Conservation (phyloP, 176 grass and related monocot genomes). For the Miscanthus lutarioriparius region DNA sequence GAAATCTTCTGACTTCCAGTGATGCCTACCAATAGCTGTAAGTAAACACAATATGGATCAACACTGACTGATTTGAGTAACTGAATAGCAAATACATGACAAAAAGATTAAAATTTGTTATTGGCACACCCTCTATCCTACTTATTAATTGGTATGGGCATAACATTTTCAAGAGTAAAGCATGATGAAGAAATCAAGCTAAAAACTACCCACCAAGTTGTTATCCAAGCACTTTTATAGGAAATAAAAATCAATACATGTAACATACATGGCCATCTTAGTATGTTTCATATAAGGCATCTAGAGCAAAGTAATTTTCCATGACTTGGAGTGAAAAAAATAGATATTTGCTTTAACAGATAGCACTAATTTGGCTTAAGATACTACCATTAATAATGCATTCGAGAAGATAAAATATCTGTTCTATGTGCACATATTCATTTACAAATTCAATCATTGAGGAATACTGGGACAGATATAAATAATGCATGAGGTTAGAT, state of each 20-base stretch:
- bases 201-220: not conserved
- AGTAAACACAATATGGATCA: conserved; percentile 28
- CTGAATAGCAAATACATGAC: not conserved
- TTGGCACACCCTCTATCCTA: not conserved
- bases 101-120: not conserved
- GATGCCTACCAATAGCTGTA: conserved; percentile 71
- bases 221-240: not conserved
- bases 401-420: not conserved
- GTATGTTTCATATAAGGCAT: not conserved
- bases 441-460: not conserved
- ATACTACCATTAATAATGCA: not conserved
- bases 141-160: not conserved
- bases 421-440: not conserved
- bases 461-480: not conserved
- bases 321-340: not conserved
- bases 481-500: not conserved
- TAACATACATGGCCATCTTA: not conserved
- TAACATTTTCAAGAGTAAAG: not conserved
- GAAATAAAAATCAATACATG: conserved; percentile 19
- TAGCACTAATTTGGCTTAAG: not conserved
- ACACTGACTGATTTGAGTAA: not conserved
- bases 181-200: not conserved
- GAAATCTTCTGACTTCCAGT: conserved; percentile 90
- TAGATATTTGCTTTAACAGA: not conserved
- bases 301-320: not conserved